These are phyloP conservation scores for Leishmania braziliensis DNA, from an alignment of 208 protist genomes.

Conservation along the genomic window DNA sequence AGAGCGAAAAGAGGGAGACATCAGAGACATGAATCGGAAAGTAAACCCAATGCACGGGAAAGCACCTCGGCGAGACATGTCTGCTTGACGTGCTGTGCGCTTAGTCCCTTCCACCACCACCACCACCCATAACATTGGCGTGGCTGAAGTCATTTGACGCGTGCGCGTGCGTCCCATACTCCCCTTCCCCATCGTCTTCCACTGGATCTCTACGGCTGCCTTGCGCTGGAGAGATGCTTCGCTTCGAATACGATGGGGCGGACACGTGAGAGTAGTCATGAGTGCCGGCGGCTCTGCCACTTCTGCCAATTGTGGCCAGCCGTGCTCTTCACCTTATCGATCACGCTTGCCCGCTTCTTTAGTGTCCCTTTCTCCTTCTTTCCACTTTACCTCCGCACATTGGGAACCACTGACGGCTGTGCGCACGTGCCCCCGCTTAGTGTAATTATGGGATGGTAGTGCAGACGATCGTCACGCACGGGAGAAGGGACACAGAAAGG, in stretches of 20 bases:
- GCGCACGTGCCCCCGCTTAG: not conserved
- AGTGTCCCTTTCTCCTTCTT: not conserved
- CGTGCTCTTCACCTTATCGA: not conserved
- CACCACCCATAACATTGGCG: not conserved
- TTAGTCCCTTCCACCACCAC: not conserved
- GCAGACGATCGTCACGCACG: not conserved
- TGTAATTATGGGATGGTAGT: not conserved
- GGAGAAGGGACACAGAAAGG: not conserved
- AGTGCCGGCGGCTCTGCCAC: not conserved
- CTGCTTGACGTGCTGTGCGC: not conserved
- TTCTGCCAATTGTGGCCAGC: not conserved
- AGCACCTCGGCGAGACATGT: not conserved
- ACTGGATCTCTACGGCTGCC: not conserved
- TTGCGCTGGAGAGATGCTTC: not conserved
- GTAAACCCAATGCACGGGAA: not conserved
- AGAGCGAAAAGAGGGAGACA: not conserved
- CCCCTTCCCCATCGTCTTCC: not conserved
- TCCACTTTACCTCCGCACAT: not conserved
- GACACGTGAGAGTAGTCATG: not conserved
- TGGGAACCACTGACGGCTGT: not conserved
- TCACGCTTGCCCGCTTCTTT: not conserved
- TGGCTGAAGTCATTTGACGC: not conserved
- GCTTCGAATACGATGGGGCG: not conserved
- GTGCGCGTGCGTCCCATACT: not conserved
- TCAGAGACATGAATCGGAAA: not conserved